Percentiles rank a stretch among this genome's conserved stretches.
phyloP scores from a whole-genome alignment of 345 rosid genomes.

The Streptanthus diversifolius region DNA sequence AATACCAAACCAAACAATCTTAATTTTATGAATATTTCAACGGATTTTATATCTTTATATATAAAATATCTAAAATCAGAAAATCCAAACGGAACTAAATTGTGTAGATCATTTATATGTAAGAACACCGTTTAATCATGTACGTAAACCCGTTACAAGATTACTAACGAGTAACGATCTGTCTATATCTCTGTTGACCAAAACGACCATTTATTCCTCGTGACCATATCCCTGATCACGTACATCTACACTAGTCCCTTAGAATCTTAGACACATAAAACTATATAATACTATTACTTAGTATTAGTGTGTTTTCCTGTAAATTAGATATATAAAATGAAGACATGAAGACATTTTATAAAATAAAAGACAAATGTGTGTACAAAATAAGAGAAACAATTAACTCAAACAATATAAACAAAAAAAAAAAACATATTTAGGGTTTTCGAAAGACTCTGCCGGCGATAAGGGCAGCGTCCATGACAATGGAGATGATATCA shows the following conservation, averaged over 20 bases:
- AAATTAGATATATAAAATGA: no score
- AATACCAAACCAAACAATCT: no score
- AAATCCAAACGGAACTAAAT: no score
- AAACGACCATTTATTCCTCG: background rate
- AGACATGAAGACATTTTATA: background rate
- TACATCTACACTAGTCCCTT: background rate
- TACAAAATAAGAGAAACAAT: background rate
- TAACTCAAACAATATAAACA: background rate
- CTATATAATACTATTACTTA: background rate
- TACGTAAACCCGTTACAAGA: background rate
- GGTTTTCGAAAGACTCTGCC: slow-evolving; percentile 81
- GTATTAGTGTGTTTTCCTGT: background rate
- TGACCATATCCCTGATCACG: background rate
- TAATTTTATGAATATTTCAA: no score
- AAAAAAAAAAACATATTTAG: slow-evolving; percentile 18
- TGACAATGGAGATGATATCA: slow-evolving; percentile 56
- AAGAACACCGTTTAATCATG: no score
- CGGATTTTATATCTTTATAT: no score
- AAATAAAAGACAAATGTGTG: background rate
- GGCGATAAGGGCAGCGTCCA: slow-evolving; percentile 90
- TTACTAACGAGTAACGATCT: background rate
- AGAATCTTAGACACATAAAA: background rate
- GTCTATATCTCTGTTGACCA: background rate
- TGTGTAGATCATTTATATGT: no score
- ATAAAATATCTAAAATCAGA: no score